Percentiles rank a stretch among this genome's conserved stretches.
These are phyloP conservation scores for Phaeosphaeriaceae sp. DNA, from an alignment of 2,329 filamentous ascomycete genomes.

Conservation along the genomic window DNA sequence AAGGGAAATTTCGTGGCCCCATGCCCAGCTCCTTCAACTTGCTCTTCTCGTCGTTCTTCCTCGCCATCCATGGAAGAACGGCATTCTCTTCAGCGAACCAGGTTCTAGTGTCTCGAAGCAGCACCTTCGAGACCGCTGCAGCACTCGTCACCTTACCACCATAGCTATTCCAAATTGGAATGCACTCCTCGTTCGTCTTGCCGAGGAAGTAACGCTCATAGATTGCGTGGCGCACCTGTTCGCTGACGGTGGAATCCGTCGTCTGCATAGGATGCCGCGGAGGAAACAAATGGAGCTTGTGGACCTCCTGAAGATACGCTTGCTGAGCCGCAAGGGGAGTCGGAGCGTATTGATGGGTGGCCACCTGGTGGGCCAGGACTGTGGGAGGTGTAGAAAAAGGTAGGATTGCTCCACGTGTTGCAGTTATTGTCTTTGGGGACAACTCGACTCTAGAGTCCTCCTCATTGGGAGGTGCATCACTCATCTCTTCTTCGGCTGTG, in stretches of 20 bases:
- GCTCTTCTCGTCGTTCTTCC: not conserved
- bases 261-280: not conserved
- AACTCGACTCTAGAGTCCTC: not conserved
- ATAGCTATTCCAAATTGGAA: not conserved
- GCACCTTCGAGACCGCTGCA: not conserved
- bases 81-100: conserved; percentile 2
- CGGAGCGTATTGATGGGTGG: not conserved
- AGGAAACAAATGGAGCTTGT: not conserved
- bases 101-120: not conserved
- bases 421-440: not conserved
- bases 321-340: not conserved
- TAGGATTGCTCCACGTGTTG: not conserved
- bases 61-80: not conserved
- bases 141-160: not conserved
- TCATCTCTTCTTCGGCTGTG: not conserved
- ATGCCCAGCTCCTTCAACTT: not conserved
- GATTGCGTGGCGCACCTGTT: not conserved
- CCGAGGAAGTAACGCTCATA: not conserved
- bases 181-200: not conserved
- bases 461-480: not conserved
- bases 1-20: not conserved
- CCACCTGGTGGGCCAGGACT: not conserved
- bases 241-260: not conserved
- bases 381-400: not conserved
- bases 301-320: not conserved